Conservation (phyloP, 352 stramenopile species). For the Phytophthora pinifolia region DNA sequence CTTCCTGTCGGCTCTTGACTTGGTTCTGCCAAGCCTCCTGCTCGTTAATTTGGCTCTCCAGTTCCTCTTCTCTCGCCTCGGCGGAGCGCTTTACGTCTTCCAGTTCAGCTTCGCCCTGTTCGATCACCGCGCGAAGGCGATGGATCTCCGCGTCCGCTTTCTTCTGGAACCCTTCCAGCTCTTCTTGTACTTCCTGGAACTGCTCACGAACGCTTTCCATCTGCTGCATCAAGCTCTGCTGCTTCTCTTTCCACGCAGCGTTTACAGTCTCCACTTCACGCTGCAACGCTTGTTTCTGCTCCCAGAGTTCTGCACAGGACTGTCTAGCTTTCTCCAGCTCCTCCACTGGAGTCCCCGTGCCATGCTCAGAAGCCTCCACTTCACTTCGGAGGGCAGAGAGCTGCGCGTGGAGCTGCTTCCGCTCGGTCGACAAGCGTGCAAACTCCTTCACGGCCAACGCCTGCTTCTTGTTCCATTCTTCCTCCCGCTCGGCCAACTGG, state of each 20-base stretch:
- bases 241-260: conserved; percentile 35
- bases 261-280: conserved; percentile 30
- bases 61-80: conserved; percentile 30
- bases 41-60: conserved; percentile 27
- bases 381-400: conserved; percentile 16
- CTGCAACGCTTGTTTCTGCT: conserved; percentile 36
- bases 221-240: conserved; percentile 39
- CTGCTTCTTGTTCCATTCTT: conserved; percentile 30
- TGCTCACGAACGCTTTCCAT: conserved; percentile 46
- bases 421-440: conserved; percentile 17
- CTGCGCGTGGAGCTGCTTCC: conserved; percentile 22
- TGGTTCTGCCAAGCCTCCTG: conserved; percentile 27
- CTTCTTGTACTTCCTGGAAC: conserved; percentile 43
- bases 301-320: conserved; percentile 17
- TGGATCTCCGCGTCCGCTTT: conserved; percentile 55
- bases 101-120: conserved; percentile 42
- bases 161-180: conserved; percentile 53
- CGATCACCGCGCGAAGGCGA: conserved; percentile 40
- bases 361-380: conserved; percentile 8
- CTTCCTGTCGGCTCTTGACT: conserved; percentile 28
- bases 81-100: conserved; percentile 25
- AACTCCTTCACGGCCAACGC: conserved; percentile 25
- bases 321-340: conserved; percentile 25
- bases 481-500: conserved; percentile 32
- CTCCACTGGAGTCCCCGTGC: conserved; percentile 12